These are phyloP conservation scores for Vinca minor DNA, from an alignment of 257 asterid species.

Conservation along the genomic window DNA sequence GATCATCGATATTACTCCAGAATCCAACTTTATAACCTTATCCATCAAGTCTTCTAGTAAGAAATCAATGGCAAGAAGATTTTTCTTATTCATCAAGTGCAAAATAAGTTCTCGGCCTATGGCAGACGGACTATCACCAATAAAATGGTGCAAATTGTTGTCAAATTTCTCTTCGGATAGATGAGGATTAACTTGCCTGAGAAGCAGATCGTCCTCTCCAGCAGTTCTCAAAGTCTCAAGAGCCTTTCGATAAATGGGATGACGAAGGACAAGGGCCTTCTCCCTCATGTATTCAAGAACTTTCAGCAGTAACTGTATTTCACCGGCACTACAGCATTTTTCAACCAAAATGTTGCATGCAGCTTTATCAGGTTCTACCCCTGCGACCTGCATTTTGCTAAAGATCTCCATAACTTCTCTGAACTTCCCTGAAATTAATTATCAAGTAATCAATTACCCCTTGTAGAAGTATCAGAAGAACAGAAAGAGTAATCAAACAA, in stretches of 20 bases:
- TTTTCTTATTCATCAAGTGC: conserved; percentile 42
- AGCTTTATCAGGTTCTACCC: conserved; percentile 86
- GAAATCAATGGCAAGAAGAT: conserved; percentile 55
- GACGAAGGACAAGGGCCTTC: conserved; percentile 60
- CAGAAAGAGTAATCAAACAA: conserved; percentile 2
- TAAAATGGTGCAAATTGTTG: conserved; percentile 8
- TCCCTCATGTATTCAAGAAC: conserved; percentile 80
- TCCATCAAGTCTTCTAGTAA: conserved; percentile 41
- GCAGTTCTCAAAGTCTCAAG: conserved; percentile 35
- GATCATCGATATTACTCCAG: conserved; percentile 40
- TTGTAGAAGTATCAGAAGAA: neutral
- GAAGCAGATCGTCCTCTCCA: conserved; percentile 49
- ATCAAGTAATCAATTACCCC: neutral
- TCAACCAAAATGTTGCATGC: conserved; percentile 80
- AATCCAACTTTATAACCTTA: conserved; percentile 33
- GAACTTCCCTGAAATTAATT: conserved; percentile 45
- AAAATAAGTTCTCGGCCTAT: conserved; percentile 36
- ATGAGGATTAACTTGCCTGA: conserved; percentile 70
- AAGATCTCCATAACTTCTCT: conserved; percentile 69
- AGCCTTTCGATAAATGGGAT: conserved; percentile 55
- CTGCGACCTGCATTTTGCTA: conserved; percentile 70
- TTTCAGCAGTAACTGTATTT: conserved; percentile 43
- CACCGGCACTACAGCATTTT: conserved; percentile 49
- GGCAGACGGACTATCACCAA: conserved; percentile 13
- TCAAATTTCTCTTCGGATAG: conserved; percentile 27